phyloP scores from a whole-genome alignment of 805 yeast genomes.

The Barnettozyma salicaria region DNA sequence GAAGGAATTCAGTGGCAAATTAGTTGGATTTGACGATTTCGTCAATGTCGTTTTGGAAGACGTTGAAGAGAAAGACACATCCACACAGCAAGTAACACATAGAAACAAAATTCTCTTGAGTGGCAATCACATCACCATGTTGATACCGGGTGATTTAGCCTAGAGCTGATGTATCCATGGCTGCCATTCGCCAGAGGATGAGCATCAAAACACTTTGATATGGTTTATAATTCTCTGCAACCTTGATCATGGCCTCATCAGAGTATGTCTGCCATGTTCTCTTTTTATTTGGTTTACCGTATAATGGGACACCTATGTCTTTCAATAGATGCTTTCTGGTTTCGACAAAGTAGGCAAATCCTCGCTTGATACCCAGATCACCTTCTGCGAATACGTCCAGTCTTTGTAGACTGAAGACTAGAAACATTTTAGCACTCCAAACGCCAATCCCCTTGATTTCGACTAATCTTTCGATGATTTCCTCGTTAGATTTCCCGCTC shows the following conservation, averaged over 20 bases:
- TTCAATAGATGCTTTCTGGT: slow-evolving; percentile 44
- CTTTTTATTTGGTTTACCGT: slow-evolving; percentile 33
- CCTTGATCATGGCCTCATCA: slow-evolving; percentile 48
- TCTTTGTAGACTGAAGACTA: slow-evolving; percentile 60
- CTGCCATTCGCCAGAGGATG: slow-evolving; percentile 58
- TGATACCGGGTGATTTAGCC: slow-evolving; percentile 44
- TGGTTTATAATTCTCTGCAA: slow-evolving; percentile 59
- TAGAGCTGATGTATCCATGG: slow-evolving; percentile 3
- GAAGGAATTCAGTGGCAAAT: slow-evolving; percentile 81
- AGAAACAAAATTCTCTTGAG: slow-evolving; percentile 60
- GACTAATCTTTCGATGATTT: slow-evolving; percentile 42
- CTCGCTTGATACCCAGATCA: slow-evolving; percentile 83
- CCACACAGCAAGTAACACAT: slow-evolving; percentile 38
- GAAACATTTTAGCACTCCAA: slow-evolving; percentile 90
- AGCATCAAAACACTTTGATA: slow-evolving; percentile 63
- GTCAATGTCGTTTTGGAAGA: slow-evolving; percentile 86
- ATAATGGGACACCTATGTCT: slow-evolving; percentile 37
- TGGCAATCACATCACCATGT: slow-evolving; percentile 69
- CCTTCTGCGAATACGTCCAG: slow-evolving; percentile 68
- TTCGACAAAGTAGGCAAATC: slow-evolving; percentile 58
- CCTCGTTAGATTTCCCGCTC: slow-evolving; percentile 31
- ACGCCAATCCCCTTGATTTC: slow-evolving; percentile 66
- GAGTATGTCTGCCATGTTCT: slow-evolving; percentile 63
- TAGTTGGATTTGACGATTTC: slow-evolving; percentile 91
- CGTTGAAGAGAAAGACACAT: slow-evolving; percentile 56